Evolutionary conservation across 176 grass and related monocot genomes (phyloP), one percentile per base, ranked within the genome.

Genomic region (Musa acuminata): DNA sequence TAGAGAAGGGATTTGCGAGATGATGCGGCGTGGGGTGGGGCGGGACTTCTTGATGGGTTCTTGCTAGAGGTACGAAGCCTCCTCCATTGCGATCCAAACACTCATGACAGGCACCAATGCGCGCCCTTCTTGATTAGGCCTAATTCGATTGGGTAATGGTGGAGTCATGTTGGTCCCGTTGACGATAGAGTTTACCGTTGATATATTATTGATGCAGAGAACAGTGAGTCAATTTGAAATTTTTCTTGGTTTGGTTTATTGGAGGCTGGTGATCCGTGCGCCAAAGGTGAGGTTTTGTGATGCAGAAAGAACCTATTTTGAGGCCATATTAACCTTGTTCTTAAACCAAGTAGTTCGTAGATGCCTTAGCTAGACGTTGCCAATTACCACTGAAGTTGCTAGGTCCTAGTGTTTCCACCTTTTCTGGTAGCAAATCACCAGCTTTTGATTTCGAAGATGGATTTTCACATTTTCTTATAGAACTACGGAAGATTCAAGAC

Each of bases 51-150:
- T 21, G 19, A 48, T 48, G 43, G 67, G 67, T 4, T 70, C 67
- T 70, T 43, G 19, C 63, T 50, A 69, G 67, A 69, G 67, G 67
- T 69, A 69, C 13, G 67, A 17, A 50, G 67, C 1, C 67, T 48
- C 67, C 16, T 69, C 64, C 11, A 13, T 49, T 11, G 43, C 67
- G 50, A 50, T 69, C 67, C 50, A 16, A 49, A 20, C 27, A 3
- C 29, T 8, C 6, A 8, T 69, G 29, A 9, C 8, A 16, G 67
- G 67, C 67, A 8, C 17, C 67, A 69, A 69, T 69, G 67, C 17
- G 17, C 17, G n/a, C 67, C 35, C n/a, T 69, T 43, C 43, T 69
- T 69, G 67, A 69, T 69, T 50, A n/a, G 29, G 67, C 29, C 29
- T 69, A n/a, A 48, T 69, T 69, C 27, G 13, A 16, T 50, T 50